Evolutionary conservation across 345 rosid genomes (phyloP).

Genomic region (Aquilaria yunnanensis): DNA sequence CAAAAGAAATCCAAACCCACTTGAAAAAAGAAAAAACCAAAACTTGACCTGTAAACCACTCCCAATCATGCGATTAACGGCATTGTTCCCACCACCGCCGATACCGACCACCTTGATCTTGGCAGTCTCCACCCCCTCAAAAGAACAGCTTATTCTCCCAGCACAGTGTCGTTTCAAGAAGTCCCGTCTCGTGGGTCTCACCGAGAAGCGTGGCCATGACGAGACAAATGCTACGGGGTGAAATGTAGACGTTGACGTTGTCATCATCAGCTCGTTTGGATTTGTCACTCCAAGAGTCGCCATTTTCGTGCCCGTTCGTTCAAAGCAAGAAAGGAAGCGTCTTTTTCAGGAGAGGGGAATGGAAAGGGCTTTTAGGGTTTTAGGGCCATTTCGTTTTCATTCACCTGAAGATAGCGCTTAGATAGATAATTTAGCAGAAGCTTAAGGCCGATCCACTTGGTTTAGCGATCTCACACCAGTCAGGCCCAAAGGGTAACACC

Average conservation of each 20-base stretch:
- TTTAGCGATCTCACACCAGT: not conserved
- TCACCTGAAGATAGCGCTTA: too few relatives aligned
- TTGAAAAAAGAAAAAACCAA: not conserved
- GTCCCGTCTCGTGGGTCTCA: slow-evolving; percentile 14
- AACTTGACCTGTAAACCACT: slow-evolving; percentile 76
- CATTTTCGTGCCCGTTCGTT: slow-evolving; percentile 23
- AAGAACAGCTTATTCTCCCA: slow-evolving; percentile 50
- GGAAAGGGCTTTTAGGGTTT: slow-evolving; percentile 43
- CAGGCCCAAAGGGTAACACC: not conserved
- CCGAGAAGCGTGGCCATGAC: slow-evolving; percentile 7
- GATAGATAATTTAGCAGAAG: not conserved
- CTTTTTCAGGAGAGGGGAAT: not conserved
- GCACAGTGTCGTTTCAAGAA: slow-evolving; percentile 25
- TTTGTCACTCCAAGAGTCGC: slow-evolving; percentile 49
- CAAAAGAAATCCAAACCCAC: not conserved
- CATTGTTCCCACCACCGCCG: slow-evolving; percentile 99
- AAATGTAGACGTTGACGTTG: slow-evolving; percentile 33
- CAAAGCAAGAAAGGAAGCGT: slow-evolving; percentile 1
- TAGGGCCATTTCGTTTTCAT: slow-evolving; percentile 13
- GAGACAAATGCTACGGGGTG: slow-evolving; percentile 18
- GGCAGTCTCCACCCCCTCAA: slow-evolving; percentile 69
- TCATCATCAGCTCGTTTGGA: slow-evolving; percentile 34
- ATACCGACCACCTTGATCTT: slow-evolving; percentile 93
- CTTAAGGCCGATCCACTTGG: slow-evolving; percentile 3
- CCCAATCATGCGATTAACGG: slow-evolving; percentile 96